phyloP scores from a whole-genome alignment of 225 moss, liverwort and hornwort species.

The Anthoceros angustus region DNA sequence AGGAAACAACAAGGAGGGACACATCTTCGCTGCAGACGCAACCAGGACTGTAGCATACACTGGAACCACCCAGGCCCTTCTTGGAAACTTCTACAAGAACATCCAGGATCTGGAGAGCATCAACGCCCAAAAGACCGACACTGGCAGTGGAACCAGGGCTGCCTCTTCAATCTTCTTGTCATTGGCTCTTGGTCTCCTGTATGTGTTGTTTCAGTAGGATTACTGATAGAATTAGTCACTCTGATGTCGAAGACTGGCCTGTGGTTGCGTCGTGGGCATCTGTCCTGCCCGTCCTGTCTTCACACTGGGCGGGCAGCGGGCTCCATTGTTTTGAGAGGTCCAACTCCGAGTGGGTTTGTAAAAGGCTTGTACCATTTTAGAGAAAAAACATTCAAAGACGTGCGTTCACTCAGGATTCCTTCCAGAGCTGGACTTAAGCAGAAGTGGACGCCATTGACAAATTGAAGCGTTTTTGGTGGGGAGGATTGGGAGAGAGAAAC shows the following conservation, averaged over 20 bases:
- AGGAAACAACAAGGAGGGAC: constrained; percentile 14
- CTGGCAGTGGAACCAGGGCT: not conserved
- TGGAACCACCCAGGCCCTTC: constrained; percentile 15
- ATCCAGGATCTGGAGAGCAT: not conserved
- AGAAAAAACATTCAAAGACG: no score
- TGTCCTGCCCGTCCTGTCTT: no score
- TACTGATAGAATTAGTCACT: not conserved
- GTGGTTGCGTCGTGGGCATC: not conserved
- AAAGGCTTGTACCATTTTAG: no score
- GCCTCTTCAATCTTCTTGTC: not conserved
- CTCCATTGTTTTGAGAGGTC: no score
- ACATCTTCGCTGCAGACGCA: constrained; percentile 20
- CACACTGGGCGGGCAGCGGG: no score
- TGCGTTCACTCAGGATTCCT: no score
- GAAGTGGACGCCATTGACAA: no score
- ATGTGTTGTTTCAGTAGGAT: not conserved
- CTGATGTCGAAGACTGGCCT: not conserved
- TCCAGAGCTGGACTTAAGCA: no score
- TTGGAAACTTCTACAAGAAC: not conserved
- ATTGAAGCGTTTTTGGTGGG: no score
- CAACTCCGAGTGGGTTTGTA: no score
- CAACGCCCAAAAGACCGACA: not conserved
- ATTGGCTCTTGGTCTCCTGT: not conserved
- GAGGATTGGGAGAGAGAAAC: no score
- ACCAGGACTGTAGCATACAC: constrained; percentile 21